Percentiles rank a stretch among this genome's conserved stretches.
These are phyloP conservation scores for Xylogone sp. DNA, from an alignment of 2,329 filamentous ascomycete species.

Conservation along the genomic window DNA sequence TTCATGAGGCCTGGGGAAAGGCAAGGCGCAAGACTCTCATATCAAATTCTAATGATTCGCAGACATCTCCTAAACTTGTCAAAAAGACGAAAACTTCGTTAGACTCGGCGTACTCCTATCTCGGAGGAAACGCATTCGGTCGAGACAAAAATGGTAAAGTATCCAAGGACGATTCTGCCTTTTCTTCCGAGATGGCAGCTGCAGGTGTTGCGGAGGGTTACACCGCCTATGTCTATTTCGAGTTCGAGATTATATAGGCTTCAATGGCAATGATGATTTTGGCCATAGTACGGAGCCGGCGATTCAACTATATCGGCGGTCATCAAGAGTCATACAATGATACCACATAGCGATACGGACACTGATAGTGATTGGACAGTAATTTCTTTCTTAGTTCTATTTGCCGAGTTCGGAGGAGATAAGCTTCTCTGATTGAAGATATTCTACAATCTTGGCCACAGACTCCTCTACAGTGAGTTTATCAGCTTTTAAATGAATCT, in stretches of 20 bases:
- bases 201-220: slow-evolving; percentile 73
- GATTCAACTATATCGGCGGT: not conserved
- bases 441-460: slow-evolving; percentile 78
- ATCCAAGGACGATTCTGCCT: slow-evolving; percentile 79
- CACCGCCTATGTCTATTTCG: slow-evolving; percentile 95
- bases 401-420: slow-evolving; percentile 26
- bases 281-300: not conserved
- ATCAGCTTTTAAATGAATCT: slow-evolving; percentile 83
- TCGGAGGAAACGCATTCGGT: slow-evolving; percentile 91
- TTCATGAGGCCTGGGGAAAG: not conserved
- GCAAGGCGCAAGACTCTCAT: not conserved
- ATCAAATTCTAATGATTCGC: slow-evolving; percentile 15
- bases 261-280: not conserved
- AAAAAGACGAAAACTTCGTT: slow-evolving; percentile 77
- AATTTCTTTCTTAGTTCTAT: slow-evolving; percentile 3
- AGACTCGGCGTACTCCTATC: slow-evolving; percentile 82
- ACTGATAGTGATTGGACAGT: not conserved
- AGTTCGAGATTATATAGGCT: slow-evolving; percentile 67
- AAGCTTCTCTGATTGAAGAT: slow-evolving; percentile 68
- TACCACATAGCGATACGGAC: no score
- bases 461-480: slow-evolving; percentile 84
- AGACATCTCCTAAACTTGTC: slow-evolving; percentile 80
- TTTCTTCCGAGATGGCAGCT: slow-evolving; percentile 80
- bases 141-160: slow-evolving; percentile 91
- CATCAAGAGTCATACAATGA: not conserved